Conservation (phyloP, 2,329 filamentous ascomycete species). For the Exophiala sideris region DNA sequence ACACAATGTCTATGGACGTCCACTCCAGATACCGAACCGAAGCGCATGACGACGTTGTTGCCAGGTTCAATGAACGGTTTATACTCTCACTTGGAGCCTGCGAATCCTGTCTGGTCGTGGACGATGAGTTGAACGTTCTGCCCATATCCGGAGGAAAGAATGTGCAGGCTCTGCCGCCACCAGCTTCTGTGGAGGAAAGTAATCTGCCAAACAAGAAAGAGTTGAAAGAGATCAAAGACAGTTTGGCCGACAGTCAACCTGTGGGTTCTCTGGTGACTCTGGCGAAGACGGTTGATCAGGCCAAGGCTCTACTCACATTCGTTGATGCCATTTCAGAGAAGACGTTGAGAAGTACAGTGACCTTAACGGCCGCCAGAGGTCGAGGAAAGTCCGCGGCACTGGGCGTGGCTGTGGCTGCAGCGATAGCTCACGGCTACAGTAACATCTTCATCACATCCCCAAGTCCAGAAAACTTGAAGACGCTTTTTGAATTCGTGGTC, state of each 20-base stretch:
- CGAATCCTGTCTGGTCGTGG: conserved; percentile 89
- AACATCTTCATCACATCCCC: conserved; percentile 99
- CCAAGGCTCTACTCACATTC: conserved; percentile 93
- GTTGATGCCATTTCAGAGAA: conserved; percentile 96
- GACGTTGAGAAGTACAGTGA: conserved; percentile 87
- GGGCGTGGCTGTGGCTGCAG: conserved; percentile 89
- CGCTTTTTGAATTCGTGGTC: conserved; percentile 96
- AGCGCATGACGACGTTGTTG: conserved; percentile 89
- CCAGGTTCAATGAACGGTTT: conserved; percentile 96
- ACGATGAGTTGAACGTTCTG: conserved; percentile 95
- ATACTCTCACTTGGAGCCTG: conserved; percentile 93
- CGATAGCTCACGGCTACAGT: conserved; percentile 93
- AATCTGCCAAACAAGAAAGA: conserved; percentile 68
- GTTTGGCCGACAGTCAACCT: conserved; percentile 77
- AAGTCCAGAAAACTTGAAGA: conserved; percentile 97
- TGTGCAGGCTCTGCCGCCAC: conserved; percentile 76
- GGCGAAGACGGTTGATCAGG: conserved; percentile 89
- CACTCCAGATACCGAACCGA: conserved; percentile 96
- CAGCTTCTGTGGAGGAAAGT: conserved; percentile 69
- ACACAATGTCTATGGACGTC: conserved; percentile 95
- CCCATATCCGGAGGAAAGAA: conserved; percentile 94
- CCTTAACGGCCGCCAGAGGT: conserved; percentile 87
- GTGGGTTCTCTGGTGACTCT: conserved; percentile 80
- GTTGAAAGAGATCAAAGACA: conserved; percentile 82
- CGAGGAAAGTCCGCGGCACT: conserved; percentile 95